These are phyloP conservation scores for Evansstolkia leycettana DNA, from an alignment of 495 filamentous ascomycete genomes.

Conservation along the genomic window DNA sequence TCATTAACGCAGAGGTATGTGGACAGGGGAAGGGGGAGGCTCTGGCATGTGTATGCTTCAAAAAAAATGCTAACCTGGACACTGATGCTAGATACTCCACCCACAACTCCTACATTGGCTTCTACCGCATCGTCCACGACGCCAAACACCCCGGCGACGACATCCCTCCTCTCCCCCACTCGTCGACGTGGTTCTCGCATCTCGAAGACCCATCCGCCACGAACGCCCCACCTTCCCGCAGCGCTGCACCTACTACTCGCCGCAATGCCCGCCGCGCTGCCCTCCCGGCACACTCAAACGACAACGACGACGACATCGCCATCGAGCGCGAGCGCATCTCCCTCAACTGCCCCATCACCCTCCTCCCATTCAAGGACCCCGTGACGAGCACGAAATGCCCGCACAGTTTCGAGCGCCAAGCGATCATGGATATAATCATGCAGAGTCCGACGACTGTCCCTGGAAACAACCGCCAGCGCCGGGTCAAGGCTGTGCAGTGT, in stretches of 20 bases:
- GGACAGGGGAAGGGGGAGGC: background rate
- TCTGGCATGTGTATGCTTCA: no score
- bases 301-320: constrained; percentile 66
- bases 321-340: constrained; percentile 57
- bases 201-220: constrained; percentile 27
- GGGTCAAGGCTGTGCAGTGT: constrained; percentile 27
- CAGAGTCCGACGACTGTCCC: constrained; percentile 14
- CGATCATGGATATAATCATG: constrained; percentile 54
- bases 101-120: constrained; percentile 68
- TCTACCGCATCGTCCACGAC: constrained; percentile 69
- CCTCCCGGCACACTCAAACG: constrained; percentile 30
- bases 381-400: constrained; percentile 64
- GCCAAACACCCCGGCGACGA: constrained; percentile 53
- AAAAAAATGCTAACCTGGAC: no score
- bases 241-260: no score
- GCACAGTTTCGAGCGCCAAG: constrained; percentile 69
- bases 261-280: constrained; percentile 13
- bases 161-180: constrained; percentile 49
- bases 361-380: constrained; percentile 59
- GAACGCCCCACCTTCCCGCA: background rate
- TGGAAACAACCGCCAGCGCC: constrained; percentile 7
- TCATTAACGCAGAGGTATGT: constrained; percentile 29
- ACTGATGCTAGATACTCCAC: constrained; percentile 62
- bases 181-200: constrained; percentile 59
- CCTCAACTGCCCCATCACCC: constrained; percentile 71